Percentiles rank a stretch among this genome's conserved stretches.
These are phyloP conservation scores for Malus fusca DNA, from an alignment of 306 rosid species.

Conservation along the genomic window DNA sequence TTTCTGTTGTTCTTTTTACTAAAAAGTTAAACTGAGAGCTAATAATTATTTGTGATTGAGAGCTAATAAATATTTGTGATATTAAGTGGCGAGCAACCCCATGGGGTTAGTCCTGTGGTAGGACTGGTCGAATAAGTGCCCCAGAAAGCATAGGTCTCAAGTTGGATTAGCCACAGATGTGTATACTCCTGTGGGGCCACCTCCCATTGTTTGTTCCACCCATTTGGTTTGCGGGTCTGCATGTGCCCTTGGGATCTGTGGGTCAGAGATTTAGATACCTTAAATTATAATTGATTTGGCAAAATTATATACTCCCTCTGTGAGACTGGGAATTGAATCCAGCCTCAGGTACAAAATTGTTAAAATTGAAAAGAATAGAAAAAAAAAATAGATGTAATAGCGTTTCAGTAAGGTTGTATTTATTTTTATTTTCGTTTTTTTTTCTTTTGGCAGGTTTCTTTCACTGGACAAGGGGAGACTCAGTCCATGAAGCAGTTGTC, in stretches of 20 bases:
- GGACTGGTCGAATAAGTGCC: neutral
- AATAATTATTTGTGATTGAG: neutral
- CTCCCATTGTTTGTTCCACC: neutral
- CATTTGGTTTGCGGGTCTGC: neutral
- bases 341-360: neutral
- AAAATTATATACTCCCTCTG: neutral
- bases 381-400: neutral
- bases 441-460: constrained; percentile 68
- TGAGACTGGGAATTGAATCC: neutral
- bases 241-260: neutral
- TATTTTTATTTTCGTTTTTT: neutral
- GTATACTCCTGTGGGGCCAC: neutral
- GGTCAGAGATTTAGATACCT: neutral
- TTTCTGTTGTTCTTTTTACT: neutral
- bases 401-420: neutral
- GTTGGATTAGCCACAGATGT: neutral
- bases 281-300: neutral
- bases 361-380: neutral
- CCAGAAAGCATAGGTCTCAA: neutral
- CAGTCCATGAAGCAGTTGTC: constrained; percentile 98
- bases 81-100: neutral
- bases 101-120: neutral
- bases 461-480: constrained; percentile 96
- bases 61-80: neutral
- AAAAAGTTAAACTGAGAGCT: neutral